Base-by-base conservation (phyloP, 768 basidiomycete species). In the Austroboletus eburneus region DNA sequence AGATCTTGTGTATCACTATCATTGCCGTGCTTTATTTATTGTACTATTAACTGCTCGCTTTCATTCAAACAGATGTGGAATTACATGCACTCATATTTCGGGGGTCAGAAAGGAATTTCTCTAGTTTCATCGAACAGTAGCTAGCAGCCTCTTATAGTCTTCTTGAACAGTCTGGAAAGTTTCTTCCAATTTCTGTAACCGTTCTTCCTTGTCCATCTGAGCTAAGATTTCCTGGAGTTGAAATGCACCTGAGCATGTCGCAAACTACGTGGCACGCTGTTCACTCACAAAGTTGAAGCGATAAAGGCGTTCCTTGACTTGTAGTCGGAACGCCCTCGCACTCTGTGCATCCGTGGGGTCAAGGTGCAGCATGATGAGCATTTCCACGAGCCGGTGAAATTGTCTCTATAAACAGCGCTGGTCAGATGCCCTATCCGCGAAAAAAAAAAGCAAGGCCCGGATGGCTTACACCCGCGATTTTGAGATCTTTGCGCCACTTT, bases 251-350 rank as follows among this genome's bases (percentile, higher is more conserved):
- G 12, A 55, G 40, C 13, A 50, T 23, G 24, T 38, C 29, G 17
- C 22, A 17, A 23, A 39, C 5, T 3, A 16, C 22, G 18, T 5
- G 13, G 38, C 1, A 17, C 3, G 17, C 29, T 18, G 12, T 12
- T 32, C 46, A 75, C 87, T 59, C 58, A 93, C 92, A 64, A 85
- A 96, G 69, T 98, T 99, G 69, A 97, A 97, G 18, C 92, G 78
- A 61, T 89, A 97, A 36, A 99, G 67, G 30, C 96, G 79, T 65
- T 96, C 92, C 68, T 99, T 99, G 60, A 95, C 92, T 65, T 92
- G 87, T 25, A 99, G 65, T 43, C 95, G 75, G 65, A 86, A 96
- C 9, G 85, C 81, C 43, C 73, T 79, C 55, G 73, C 65, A 21
- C 73, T 71, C 21, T 69, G 71, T 43, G 68, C 52, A 58, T 94